Evolutionary conservation across 495 filamentous ascomycete species (phyloP), one percentile per base, ranked within the genome.

Genomic region (Hyaloscypha hepaticicola): DNA sequence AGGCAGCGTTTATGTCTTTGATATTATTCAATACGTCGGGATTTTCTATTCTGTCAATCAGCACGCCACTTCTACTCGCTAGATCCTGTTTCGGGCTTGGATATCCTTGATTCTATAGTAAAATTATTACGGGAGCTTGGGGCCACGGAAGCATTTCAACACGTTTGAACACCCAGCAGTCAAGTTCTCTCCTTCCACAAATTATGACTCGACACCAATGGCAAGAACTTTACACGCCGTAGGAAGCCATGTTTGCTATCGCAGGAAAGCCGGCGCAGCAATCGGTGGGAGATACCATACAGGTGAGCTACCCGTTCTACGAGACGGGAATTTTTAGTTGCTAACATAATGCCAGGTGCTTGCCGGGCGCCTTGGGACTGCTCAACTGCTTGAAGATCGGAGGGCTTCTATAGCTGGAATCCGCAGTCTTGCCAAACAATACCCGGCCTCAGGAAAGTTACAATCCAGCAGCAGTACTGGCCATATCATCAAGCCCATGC

Each of bases 391-490:
- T 38, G 95, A 99, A 77, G 95, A 99, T 77, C 88, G 95, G 56
- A 88, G 95, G 61, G 92, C 90, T 60, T 93, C 95, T 50, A 96
- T 98, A 56, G 84, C 96, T 62, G 95, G 95, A 31, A 81, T 99
- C 34, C 85, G 96, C 65, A 96, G 92, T 80, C 97, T 99, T 76
- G 92, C 95, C 31, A 96, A 96, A 74, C 85, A 93, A 59, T 98
- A 93, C 72, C 96, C 96, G 33, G 95, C 96, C 16, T 53, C 50
- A 53, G 50, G 50, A 27, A 53, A 53, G 50, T 53, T 26, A 25
- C 50, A 8, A 26, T 53, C 8, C 38, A 45, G 1, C 38, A 2
- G 19, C 16, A 16, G 11, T 45, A 1, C 11, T 19, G 38, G 38
- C 38, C 11, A 16, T 11, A 16, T 45, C 19, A 14, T 14, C 19